Evolutionary conservation across 371 early-diverging fungal genomes (phyloP).

Genomic region (Gilbertella persicaria): DNA sequence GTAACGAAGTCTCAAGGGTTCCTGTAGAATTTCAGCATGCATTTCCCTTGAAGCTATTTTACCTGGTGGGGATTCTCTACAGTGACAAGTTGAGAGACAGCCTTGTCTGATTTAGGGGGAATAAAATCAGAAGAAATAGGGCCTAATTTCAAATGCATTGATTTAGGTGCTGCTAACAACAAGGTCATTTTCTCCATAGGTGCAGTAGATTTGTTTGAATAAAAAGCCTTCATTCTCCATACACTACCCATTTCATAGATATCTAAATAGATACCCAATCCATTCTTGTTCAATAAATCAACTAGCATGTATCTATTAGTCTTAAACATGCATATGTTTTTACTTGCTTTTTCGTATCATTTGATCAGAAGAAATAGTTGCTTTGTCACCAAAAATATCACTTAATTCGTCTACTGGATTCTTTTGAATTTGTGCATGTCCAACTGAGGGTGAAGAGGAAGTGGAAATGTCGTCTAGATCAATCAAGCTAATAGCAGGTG

Average conservation of each 20-base stretch:
- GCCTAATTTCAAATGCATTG: conserved; percentile 67
- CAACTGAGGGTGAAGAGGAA: conserved; percentile 2
- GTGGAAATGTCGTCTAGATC: conserved; percentile 57
- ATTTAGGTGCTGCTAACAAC: conserved; percentile 57
- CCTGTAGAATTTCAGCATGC: too few species aligned
- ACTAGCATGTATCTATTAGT: conserved; percentile 30
- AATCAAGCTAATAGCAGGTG: conserved; percentile 52
- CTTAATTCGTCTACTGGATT: conserved; percentile 23
- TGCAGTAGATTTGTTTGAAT: conserved; percentile 53
- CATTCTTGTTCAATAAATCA: conserved; percentile 68
- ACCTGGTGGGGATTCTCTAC: conserved; percentile 58
- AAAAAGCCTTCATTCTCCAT: conserved; percentile 43
- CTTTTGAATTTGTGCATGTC: conserved; percentile 5
- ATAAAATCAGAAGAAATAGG: conserved; percentile 58
- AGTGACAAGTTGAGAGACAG: conserved; percentile 56
- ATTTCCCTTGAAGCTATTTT: conserved; percentile 2
- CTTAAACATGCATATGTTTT: too few species aligned
- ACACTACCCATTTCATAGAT: conserved; percentile 20
- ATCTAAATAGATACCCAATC: conserved; percentile 46
- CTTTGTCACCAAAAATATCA: conserved; percentile 26
- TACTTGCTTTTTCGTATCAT: not conserved
- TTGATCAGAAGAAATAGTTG: conserved; percentile 2
- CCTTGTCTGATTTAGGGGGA: conserved; percentile 57
- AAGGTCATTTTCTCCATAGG: conserved; percentile 54
- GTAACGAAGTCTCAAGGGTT: conserved; percentile 66